phyloP scores from a whole-genome alignment of 2,329 filamentous ascomycete genomes.

The Didymella exigua region DNA sequence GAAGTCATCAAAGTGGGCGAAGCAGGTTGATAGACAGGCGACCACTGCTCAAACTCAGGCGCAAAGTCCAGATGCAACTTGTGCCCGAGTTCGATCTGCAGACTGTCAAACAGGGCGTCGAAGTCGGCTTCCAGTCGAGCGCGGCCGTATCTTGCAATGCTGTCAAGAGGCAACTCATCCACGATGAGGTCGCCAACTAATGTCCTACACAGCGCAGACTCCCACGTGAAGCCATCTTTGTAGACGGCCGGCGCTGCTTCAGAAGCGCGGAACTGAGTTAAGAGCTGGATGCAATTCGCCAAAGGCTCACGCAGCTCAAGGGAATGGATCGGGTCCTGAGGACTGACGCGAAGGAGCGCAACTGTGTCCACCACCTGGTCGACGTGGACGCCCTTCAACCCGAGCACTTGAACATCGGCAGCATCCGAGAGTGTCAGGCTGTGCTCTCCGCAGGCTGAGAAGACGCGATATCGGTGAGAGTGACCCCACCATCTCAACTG shows the following conservation, averaged over 20 bases:
- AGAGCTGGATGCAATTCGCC: background rate
- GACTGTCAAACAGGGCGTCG: background rate
- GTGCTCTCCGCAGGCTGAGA: slow-evolving; percentile 7
- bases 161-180: slow-evolving; percentile 16
- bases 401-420: background rate
- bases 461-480: slow-evolving; percentile 21
- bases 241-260: background rate
- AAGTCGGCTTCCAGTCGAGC: background rate
- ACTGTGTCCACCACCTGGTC: slow-evolving; percentile 10
- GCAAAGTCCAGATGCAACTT: background rate
- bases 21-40: background rate
- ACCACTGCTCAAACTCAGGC: background rate
- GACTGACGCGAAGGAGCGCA: background rate
- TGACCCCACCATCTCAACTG: slow-evolving; percentile 30
- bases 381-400: slow-evolving; percentile 3
- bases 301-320: background rate
- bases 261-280: background rate
- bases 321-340: background rate
- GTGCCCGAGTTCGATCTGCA: background rate
- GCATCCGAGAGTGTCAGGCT: background rate
- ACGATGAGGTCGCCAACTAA: slow-evolving; percentile 20
- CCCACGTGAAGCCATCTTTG: slow-evolving; percentile 6
- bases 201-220: slow-evolving; percentile 13
- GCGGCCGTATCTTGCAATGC: background rate
- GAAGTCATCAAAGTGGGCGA: background rate